A percentile compares a stretch with the other conserved stretches of the same genome.
These are phyloP conservation scores for Eruca vesicaria DNA, from an alignment of 441 rosid species.

Conservation along the genomic window DNA sequence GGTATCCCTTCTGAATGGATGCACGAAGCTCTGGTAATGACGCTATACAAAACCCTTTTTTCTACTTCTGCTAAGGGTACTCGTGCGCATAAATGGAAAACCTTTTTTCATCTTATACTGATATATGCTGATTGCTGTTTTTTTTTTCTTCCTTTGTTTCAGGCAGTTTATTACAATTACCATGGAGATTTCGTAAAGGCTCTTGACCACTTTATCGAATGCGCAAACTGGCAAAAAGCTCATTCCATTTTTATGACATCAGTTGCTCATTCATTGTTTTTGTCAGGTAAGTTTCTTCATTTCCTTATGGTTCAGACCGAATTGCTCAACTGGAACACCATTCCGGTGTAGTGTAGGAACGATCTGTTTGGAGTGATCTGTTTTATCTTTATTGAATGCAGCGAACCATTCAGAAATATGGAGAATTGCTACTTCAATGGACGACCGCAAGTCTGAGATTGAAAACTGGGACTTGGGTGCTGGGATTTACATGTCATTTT, in stretches of 20 bases:
- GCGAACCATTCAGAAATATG: constrained; percentile 75
- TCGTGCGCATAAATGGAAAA: background rate
- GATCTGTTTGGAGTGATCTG: constrained; percentile 10
- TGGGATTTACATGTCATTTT: constrained; percentile 76
- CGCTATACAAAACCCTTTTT: constrained; percentile 13
- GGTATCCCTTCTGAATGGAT: constrained; percentile 84
- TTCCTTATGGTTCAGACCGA: background rate
- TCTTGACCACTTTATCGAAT: constrained; percentile 81
- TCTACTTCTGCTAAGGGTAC: too few relatives aligned
- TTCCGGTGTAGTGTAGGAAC: background rate
- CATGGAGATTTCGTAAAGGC: constrained; percentile 70
- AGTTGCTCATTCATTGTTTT: constrained; percentile 70
- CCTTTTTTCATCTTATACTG: too few relatives aligned
- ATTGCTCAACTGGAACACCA: constrained; percentile 3
- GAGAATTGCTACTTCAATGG: constrained; percentile 82
- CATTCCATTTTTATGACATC: constrained; percentile 80
- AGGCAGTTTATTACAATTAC: constrained; percentile 85
- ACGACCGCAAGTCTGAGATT: constrained; percentile 88
- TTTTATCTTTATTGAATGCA: constrained; percentile 41
- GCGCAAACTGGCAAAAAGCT: constrained; percentile 91
- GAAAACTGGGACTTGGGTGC: constrained; percentile 98
- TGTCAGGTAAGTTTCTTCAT: constrained; percentile 62
- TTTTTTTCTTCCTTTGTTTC: constrained; percentile 27
- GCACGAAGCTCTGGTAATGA: constrained; percentile 92
- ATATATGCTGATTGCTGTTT: background rate